A percentile compares a stretch with the other conserved stretches of the same genome.
Evolutionary conservation across 129 eudicot genomes (phyloP).

Genomic region (Flaveria ramosissima): DNA sequence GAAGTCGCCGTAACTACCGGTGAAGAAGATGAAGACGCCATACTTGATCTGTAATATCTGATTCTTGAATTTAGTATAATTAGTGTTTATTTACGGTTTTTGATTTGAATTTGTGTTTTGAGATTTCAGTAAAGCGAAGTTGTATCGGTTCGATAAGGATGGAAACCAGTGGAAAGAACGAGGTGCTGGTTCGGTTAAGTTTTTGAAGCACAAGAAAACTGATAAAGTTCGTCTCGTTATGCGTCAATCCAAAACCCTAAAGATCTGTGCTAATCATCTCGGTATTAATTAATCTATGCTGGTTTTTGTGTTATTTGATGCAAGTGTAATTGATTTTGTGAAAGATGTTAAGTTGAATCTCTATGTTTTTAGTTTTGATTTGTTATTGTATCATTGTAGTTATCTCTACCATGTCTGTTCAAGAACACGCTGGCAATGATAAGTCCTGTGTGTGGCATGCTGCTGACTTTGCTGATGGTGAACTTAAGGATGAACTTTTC

Average conservation of each 20-base stretch:
- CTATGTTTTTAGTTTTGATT: neutral
- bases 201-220: slow-evolving; percentile 55
- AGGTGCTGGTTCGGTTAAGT: slow-evolving; percentile 63
- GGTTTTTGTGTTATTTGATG: neutral
- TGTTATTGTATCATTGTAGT: slow-evolving; percentile 34
- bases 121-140: slow-evolving; percentile 6
- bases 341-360: neutral
- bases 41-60: slow-evolving; percentile 58
- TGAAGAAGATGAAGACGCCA: slow-evolving; percentile 59
- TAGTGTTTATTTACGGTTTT: neutral
- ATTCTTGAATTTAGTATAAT: neutral
- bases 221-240: slow-evolving; percentile 38
- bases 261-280: slow-evolving; percentile 74
- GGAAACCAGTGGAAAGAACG: slow-evolving; percentile 80
- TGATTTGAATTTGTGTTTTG: neutral
- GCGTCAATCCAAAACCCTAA: slow-evolving; percentile 66
- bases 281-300: slow-evolving; percentile 21
- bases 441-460: slow-evolving; percentile 23
- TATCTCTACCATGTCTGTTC: slow-evolving; percentile 49
- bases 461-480: slow-evolving; percentile 38
- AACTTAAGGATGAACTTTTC: slow-evolving; percentile 62
- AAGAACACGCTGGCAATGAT: slow-evolving; percentile 47
- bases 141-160: slow-evolving; percentile 61
- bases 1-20: slow-evolving; percentile 67
- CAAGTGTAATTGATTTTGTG: neutral